phyloP scores from a whole-genome alignment of 257 asterid genomes.

The Solanum lignicaule region DNA sequence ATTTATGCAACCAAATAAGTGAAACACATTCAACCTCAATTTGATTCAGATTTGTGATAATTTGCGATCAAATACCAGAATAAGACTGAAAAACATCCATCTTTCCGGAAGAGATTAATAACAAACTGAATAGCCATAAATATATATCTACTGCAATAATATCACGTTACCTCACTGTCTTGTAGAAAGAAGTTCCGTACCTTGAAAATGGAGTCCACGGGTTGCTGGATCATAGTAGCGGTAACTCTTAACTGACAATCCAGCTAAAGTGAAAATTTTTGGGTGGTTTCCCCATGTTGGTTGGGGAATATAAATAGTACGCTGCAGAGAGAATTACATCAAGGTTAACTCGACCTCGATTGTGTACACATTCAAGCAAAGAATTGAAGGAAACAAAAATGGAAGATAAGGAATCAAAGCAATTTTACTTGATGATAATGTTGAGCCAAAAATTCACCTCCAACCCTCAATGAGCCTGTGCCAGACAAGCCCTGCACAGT shows the following conservation, averaged over 20 bases:
- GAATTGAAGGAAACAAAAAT: not conserved
- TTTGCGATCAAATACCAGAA: not conserved
- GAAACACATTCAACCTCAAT: not conserved
- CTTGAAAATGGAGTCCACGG: constrained; percentile 88
- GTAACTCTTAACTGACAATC: constrained; percentile 74
- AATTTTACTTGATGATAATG: constrained; percentile 71
- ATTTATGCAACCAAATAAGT: not conserved
- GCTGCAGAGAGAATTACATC: constrained; percentile 36
- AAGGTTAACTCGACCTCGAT: not conserved
- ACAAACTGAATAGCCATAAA: not conserved
- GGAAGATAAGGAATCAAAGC: not conserved
- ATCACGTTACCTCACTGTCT: not conserved
- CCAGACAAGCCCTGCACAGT: constrained; percentile 99
- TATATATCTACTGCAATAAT: not conserved
- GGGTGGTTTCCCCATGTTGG: constrained; percentile 99
- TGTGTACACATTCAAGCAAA: not conserved
- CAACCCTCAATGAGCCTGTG: constrained; percentile 96
- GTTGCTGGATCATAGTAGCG: constrained; percentile 91
- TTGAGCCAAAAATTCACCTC: constrained; percentile 80
- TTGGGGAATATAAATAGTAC: constrained; percentile 64
- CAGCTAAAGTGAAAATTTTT: constrained; percentile 76
- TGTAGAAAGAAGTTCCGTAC: constrained; percentile 21
- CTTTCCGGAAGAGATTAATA: not conserved
- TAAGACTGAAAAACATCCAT: not conserved
- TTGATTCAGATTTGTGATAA: not conserved